phyloP scores from a whole-genome alignment of 257 asterid genomes.

The Salvia splendens region DNA sequence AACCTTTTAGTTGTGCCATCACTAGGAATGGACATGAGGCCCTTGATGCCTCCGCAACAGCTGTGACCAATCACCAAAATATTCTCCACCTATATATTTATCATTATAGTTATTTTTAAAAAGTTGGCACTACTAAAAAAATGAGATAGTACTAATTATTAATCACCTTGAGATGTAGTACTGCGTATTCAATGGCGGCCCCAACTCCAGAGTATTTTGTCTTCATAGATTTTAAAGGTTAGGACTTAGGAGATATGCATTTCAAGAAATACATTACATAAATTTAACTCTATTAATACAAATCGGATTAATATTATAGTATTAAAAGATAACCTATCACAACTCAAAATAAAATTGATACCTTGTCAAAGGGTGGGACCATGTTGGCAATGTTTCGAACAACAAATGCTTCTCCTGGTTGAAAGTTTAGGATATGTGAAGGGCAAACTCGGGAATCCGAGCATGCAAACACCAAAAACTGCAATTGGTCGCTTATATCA shows the following conservation, averaged over 20 bases:
- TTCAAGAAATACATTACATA: no score
- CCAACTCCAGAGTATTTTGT: slow-evolving; percentile 75
- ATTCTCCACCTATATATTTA: slow-evolving; percentile 60
- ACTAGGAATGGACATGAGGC: slow-evolving; percentile 87
- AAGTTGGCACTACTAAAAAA: no score
- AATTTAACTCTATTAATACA: no score
- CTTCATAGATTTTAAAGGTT: slow-evolving; percentile 40
- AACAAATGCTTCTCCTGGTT: slow-evolving; percentile 69
- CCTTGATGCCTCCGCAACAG: slow-evolving; percentile 93
- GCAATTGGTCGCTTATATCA: no score
- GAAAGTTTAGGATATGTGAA: slow-evolving; percentile 53
- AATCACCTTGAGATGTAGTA: slow-evolving; percentile 74
- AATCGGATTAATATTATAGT: no score
- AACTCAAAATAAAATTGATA: not conserved
- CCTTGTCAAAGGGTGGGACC: slow-evolving; percentile 67
- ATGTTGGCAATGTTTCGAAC: slow-evolving; percentile 63
- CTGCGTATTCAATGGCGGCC: slow-evolving; percentile 92
- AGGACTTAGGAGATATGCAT: no score
- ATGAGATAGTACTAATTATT: not conserved
- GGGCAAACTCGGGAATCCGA: slow-evolving; percentile 77
- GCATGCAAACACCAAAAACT: slow-evolving; percentile 68
- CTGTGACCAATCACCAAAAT: slow-evolving; percentile 92
- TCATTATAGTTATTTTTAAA: not conserved
- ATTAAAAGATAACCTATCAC: no score
- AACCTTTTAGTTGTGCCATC: slow-evolving; percentile 73